phyloP scores from a whole-genome alignment of 202 grass and related monocot genomes.

The Panicum virgatum region DNA sequence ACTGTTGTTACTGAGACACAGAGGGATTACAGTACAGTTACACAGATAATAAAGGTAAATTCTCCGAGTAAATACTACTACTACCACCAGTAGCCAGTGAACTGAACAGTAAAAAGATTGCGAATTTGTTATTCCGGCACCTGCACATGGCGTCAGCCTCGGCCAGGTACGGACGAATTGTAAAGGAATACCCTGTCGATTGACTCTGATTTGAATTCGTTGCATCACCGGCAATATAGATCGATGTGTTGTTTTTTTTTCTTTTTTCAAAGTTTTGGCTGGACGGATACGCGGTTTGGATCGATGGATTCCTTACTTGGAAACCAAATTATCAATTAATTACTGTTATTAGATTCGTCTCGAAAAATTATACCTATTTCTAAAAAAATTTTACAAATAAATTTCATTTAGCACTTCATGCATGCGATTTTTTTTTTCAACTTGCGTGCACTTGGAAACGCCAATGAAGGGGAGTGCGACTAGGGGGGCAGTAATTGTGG shows the following conservation, averaged over 20 bases:
- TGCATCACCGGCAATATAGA: too few relatives aligned
- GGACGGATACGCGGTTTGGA: constrained; percentile 6
- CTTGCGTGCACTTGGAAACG: too few relatives aligned
- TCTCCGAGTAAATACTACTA: too few relatives aligned
- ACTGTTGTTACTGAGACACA: not conserved
- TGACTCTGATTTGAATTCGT: not conserved
- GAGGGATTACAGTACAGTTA: not conserved
- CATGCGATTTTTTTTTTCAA: too few relatives aligned
- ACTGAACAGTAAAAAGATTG: not conserved
- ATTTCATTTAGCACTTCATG: too few relatives aligned
- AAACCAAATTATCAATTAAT: too few relatives aligned
- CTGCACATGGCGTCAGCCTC: not conserved
- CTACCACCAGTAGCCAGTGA: not conserved
- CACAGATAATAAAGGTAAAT: not conserved
- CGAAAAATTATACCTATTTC: too few relatives aligned
- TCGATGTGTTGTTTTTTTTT: too few relatives aligned
- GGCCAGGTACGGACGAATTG: not conserved
- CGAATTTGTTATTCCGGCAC: not conserved
- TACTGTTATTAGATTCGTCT: too few relatives aligned
- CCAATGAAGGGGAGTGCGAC: not conserved
- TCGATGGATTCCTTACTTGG: not conserved
- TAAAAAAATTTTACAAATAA: too few relatives aligned
- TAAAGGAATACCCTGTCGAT: not conserved
- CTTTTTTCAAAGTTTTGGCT: not conserved
- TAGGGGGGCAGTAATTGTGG: not conserved